Conservation (phyloP, 2,329 filamentous ascomycete species). For the Stemphylium vesicarium region DNA sequence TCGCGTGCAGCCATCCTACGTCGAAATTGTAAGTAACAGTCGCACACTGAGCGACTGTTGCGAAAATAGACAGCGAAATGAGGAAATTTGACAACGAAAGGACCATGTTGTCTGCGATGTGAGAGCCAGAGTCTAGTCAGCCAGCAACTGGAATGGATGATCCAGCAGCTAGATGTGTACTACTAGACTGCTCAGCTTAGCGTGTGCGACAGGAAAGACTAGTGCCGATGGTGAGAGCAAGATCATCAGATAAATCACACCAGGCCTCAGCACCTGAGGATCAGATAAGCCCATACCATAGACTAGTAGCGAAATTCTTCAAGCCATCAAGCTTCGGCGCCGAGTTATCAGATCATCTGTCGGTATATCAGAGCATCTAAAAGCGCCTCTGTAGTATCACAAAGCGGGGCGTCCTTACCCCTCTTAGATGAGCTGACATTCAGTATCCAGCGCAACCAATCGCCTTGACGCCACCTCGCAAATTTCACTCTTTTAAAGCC, state of each 20-base stretch:
- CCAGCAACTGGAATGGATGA: conserved; percentile 3
- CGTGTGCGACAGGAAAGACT: neutral
- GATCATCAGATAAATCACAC: conserved; percentile 5
- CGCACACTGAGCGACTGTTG: conserved; percentile 25
- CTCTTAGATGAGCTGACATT: neutral
- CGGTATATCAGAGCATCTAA: neutral
- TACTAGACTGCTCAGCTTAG: neutral
- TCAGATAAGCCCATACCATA: conserved; percentile 30
- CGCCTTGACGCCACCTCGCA: conserved; percentile 2
- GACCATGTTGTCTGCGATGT: conserved; percentile 46
- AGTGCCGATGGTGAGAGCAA: conserved; percentile 4
- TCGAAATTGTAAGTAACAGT: conserved; percentile 60
- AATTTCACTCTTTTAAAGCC: neutral
- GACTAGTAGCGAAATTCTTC: conserved; percentile 2
- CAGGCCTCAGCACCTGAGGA: conserved; percentile 9
- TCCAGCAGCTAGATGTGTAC: conserved; percentile 1
- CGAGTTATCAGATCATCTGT: conserved; percentile 35
- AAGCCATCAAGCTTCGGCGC: conserved; percentile 6
- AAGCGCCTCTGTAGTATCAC: conserved; percentile 8
- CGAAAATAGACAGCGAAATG: conserved; percentile 41
- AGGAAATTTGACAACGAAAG: conserved; percentile 54
- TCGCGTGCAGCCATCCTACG: conserved; percentile 61
- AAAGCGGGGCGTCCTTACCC: conserved; percentile 12
- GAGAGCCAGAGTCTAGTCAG: conserved; percentile 10
- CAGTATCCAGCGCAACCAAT: neutral